These are phyloP conservation scores for Apiospora sp. DNA, from an alignment of 2,329 filamentous ascomycete species.

Conservation along the genomic window DNA sequence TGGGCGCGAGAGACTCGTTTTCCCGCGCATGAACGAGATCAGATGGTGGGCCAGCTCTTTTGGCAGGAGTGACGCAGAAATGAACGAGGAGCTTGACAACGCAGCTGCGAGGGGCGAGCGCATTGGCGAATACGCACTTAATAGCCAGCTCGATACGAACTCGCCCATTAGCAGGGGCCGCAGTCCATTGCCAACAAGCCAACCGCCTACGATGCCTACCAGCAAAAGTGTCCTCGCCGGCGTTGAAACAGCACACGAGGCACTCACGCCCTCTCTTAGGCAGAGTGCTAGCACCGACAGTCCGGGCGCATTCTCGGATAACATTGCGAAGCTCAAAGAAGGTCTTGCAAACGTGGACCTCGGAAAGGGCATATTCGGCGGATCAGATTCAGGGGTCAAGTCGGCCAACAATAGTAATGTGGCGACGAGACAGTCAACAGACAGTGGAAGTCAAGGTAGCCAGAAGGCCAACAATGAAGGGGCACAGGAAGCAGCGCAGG, in stretches of 20 bases:
- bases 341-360: constrained; percentile 57
- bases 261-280: constrained; percentile 54
- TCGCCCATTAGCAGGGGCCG: constrained; percentile 53
- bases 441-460: constrained; percentile 1
- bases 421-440: not conserved
- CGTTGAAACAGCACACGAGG: constrained; percentile 65
- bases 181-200: constrained; percentile 36
- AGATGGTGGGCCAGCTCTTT: constrained; percentile 95
- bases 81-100: constrained; percentile 76
- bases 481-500: not conserved
- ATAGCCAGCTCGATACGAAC: constrained; percentile 37
- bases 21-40: constrained; percentile 79
- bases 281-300: constrained; percentile 56
- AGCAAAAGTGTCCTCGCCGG: constrained; percentile 64
- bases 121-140: constrained; percentile 41
- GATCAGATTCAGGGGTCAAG: constrained; percentile 35
- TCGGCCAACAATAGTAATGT: not conserved
- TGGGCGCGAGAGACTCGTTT: constrained; percentile 83
- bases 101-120: constrained; percentile 58
- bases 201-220: constrained; percentile 47
- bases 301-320: constrained; percentile 52
- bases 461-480: not conserved
- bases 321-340: constrained; percentile 51
- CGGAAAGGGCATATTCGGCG: constrained; percentile 54
- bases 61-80: constrained; percentile 86